phyloP scores from a whole-genome alignment of 1,139 yeast genomes.

The Taphrina flavorubra region DNA sequence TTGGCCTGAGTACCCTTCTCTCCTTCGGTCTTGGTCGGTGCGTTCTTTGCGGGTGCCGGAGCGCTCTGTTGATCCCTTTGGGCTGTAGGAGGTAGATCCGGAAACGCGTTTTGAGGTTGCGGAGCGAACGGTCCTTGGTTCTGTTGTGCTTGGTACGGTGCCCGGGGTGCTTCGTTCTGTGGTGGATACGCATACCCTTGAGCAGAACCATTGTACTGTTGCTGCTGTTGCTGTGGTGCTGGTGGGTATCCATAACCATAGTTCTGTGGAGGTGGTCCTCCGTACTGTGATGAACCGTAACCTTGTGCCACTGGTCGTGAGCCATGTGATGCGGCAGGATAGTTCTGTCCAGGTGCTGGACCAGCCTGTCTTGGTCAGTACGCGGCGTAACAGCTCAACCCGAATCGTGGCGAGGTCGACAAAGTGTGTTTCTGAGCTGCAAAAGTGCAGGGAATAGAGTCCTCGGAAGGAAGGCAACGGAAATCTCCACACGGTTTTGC shows the following conservation, averaged over 20 bases:
- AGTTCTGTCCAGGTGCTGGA: slow-evolving; percentile 33
- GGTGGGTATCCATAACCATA: slow-evolving; percentile 46
- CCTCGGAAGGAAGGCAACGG: slow-evolving; percentile 58
- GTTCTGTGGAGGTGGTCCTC: slow-evolving; percentile 42
- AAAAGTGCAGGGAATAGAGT: not conserved
- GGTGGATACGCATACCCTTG: slow-evolving; percentile 47
- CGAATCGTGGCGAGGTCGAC: not conserved
- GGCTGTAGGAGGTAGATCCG: slow-evolving; percentile 44
- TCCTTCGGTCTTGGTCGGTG: slow-evolving; percentile 46
- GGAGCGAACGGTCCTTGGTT: slow-evolving; percentile 52
- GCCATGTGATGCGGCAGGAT: slow-evolving; percentile 3
- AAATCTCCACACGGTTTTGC: slow-evolving; percentile 52
- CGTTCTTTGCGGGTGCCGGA: slow-evolving; percentile 41
- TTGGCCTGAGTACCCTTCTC: slow-evolving; percentile 29
- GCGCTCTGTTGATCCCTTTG: slow-evolving; percentile 13
- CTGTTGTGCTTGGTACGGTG: slow-evolving; percentile 55
- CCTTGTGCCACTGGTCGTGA: slow-evolving; percentile 29
- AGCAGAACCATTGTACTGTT: slow-evolving; percentile 48
- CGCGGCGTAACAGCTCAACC: not conserved
- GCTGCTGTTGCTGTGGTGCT: slow-evolving; percentile 49
- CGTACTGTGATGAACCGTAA: slow-evolving; percentile 42
- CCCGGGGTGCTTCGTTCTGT: slow-evolving; percentile 55
- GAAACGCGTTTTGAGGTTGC: slow-evolving; percentile 51
- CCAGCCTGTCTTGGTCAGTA: slow-evolving; percentile 20
- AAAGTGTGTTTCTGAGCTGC: not conserved